Conservation (phyloP, 1,284 basidiomycete genomes). For the Leccinum pallidistipes region DNA sequence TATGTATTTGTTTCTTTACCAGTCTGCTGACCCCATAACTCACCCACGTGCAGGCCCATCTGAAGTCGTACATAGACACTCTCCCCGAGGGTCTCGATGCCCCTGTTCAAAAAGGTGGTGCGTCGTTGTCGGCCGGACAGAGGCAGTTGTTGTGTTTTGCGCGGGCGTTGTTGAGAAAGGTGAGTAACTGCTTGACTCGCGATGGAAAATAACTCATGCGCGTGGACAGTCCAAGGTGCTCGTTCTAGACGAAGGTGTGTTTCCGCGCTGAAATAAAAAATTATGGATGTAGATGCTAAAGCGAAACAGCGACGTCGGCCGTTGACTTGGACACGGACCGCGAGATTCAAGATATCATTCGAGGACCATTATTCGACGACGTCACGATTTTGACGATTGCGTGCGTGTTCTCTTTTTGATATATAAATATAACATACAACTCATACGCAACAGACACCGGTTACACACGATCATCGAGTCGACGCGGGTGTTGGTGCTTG, state of each 20-base stretch:
- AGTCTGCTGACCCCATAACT: neutral
- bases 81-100: constrained; percentile 78
- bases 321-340: constrained; percentile 91
- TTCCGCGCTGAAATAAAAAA: neutral
- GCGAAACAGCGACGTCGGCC: constrained; percentile 63
- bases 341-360: constrained; percentile 81
- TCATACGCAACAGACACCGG: constrained; percentile 59
- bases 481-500: constrained; percentile 81
- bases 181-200: constrained; percentile 15
- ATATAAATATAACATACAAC: neutral
- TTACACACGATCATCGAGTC: constrained; percentile 91
- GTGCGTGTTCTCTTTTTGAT: constrained; percentile 37
- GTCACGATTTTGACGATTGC: constrained; percentile 87
- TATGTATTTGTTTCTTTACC: constrained; percentile 34
- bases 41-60: constrained; percentile 44
- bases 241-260: constrained; percentile 78
- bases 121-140: constrained; percentile 84
- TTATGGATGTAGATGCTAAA: neutral
- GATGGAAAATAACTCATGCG: neutral
- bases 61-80: constrained; percentile 71
- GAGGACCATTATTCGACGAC: constrained; percentile 63
- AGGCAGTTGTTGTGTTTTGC: constrained; percentile 84
- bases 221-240: constrained; percentile 70
- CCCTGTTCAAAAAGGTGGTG: constrained; percentile 77
- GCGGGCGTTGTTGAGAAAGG: constrained; percentile 72